Evolutionary conservation across 2,329 filamentous ascomycete species (phyloP), one percentile per base, ranked within the genome.

Genomic region (Cadophora luteo-olivacea): DNA sequence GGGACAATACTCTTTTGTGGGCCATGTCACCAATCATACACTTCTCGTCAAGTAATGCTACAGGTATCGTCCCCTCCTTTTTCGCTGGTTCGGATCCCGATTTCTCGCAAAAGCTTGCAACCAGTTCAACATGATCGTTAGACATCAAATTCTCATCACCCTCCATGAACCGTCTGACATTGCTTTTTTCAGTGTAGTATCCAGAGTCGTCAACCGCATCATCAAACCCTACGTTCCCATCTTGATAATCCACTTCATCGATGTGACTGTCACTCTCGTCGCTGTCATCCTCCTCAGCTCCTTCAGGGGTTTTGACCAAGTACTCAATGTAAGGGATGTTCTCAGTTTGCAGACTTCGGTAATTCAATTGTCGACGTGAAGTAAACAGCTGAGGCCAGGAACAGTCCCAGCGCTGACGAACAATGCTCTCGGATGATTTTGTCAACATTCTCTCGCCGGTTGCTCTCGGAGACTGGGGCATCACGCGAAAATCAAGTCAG

Each of bases 81-180:
- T 61, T 45, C 16, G 19, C 7, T 63, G 38, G 1, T 12, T 5
- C 41, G 19, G 4, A 7, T 2, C 12, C 41, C 22, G 41, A 22
- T 61, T 55, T 29, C 55, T 66, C 64, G 52, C 32, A 62, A 64
- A 64, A 68, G 8, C 52, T 41, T 41, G 54, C 61, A 29, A 68
- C 66, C 32, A 58, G 25, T 6, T 68, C 66, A 14, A 68, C 61
- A 54, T 68, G 66, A 61, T 68, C 66, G 41, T 6, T 36, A 61
- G 64, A 64, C 12, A 1, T 19, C 52, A 68, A 54, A 4, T 19
- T 24, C 12, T 61, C 57, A 22, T 68, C 52, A n/a, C n/a, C n/a
- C n/a, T n/a, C 22, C 66, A 68, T 68, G 22, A 68, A 68, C 19
- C 33, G 5, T 61, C 61, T 68, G 38, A 64, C 61, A 52, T n/a